Evolutionary conservation across 1,284 basidiomycete species (phyloP), one percentile per base, ranked within the genome.

Genomic region (Apiotrichum siamense): DNA sequence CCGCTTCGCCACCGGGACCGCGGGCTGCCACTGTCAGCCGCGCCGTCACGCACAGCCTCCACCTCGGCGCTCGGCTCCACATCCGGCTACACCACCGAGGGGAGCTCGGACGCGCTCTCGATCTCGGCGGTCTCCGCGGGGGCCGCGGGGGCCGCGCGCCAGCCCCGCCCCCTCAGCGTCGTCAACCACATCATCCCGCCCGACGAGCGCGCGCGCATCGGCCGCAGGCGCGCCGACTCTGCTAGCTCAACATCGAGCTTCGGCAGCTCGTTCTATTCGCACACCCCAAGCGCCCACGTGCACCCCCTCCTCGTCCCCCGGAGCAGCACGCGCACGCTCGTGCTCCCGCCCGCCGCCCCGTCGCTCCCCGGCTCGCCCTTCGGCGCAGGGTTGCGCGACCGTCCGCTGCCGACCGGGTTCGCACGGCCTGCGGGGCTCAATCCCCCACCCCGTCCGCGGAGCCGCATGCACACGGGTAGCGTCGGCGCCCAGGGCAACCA

Each of bases 131-230:
- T 17, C 11, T n/a, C 27, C 17, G 3, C 26, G 15, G 2, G 17
- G 3, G 4, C 20, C 23, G 17, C 18, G 6, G n/a, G n/a, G n/a
- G n/a, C 12, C 27, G n/a, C 12, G 10, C 10, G 4, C 3, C 9
- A 42, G 18, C 4, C 5, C 12, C 42, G 42, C 18, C 42, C 29
- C 21, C 17, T 20, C 9, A 23, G 46, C 2, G 26, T 49, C 3
- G 50, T 52, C 13, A 45, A 47, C 9, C 45, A 54, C 18, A 58
- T 58, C 21, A 58, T 58, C 10, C 50, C 56, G 10, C 56, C 56
- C 4, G 47, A 49, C 15, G 56, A 58, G 37, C 52, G 56, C 6
- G 47, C 56, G 1, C 36, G 23, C 10, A 58, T 58, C 18, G 44
- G 44, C 11, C 23, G 26, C 17, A 25, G 32, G 5, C 35, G 44